Conservation (phyloP, 2,329 filamentous ascomycete genomes). For the Pestalotiopsis sp. region DNA sequence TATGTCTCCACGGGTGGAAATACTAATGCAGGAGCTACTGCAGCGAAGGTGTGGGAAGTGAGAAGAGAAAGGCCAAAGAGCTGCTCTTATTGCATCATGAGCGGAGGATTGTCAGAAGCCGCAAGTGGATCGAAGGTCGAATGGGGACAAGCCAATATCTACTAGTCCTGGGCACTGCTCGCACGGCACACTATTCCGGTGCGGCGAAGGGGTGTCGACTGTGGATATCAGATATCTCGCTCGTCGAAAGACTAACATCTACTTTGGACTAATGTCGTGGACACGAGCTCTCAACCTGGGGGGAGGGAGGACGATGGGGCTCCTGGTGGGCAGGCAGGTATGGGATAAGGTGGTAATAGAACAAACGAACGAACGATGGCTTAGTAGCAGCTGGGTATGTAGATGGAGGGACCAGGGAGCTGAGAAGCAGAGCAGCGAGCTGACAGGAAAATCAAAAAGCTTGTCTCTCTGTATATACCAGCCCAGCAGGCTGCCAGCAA, state of each 20-base stretch:
- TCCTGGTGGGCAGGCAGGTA: background rate
- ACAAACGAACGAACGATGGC: too few relatives aligned
- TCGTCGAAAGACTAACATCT: background rate
- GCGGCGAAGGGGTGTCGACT: background rate
- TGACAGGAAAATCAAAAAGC: background rate
- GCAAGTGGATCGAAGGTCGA: constrained; percentile 5
- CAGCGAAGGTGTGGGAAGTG: background rate
- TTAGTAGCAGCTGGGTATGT: background rate
- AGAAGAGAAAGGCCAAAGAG: background rate
- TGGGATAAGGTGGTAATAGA: background rate
- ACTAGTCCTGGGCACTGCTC: background rate
- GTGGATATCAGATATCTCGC: background rate
- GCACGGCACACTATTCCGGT: constrained; percentile 1
- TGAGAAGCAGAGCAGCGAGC: background rate
- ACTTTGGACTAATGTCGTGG: background rate
- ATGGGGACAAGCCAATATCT: constrained; percentile 2
- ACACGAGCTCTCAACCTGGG: background rate
- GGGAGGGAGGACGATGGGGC: background rate
- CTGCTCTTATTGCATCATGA: constrained; percentile 4
- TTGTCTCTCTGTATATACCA: background rate
- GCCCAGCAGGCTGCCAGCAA: too few relatives aligned
- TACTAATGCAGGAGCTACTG: constrained; percentile 13
- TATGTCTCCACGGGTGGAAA: background rate
- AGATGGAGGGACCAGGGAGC: background rate
- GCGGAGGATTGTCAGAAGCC: background rate